Evolutionary conservation across 208 protist species (phyloP).

Genomic region (Leishmania amazonensis): DNA sequence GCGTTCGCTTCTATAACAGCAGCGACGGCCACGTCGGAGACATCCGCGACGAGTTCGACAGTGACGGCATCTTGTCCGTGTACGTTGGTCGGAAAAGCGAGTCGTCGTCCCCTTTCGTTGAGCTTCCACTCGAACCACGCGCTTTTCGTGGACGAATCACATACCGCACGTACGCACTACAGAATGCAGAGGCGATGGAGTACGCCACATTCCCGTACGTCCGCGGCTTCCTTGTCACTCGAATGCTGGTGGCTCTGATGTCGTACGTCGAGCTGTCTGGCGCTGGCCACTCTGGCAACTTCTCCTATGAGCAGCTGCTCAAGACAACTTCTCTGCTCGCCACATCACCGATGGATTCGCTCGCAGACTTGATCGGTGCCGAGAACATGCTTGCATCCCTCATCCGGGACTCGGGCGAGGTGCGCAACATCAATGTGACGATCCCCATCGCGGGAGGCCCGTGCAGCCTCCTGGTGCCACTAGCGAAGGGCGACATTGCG

Average conservation of each 20-base stretch:
- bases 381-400: constrained; percentile 50
- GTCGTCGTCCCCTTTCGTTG: constrained; percentile 72
- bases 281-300: constrained; percentile 4
- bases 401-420: constrained; percentile 38
- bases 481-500: constrained; percentile 46
- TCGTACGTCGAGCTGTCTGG: constrained; percentile 61
- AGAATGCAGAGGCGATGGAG: constrained; percentile 31
- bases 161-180: constrained; percentile 66
- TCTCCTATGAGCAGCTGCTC: constrained; percentile 56
- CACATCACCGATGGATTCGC: constrained; percentile 47
- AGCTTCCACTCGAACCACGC: constrained; percentile 71
- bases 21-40: constrained; percentile 77
- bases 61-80: constrained; percentile 80
- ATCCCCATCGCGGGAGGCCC: constrained; percentile 38
- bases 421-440: constrained; percentile 31
- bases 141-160: constrained; percentile 82
- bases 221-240: constrained; percentile 77
- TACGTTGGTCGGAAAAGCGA: constrained; percentile 90
- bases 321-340: constrained; percentile 42
- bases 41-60: constrained; percentile 85
- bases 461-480: constrained; percentile 8
- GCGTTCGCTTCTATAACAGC: constrained; percentile 89
- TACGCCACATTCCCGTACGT: constrained; percentile 74
- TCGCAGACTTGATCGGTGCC: constrained; percentile 39
- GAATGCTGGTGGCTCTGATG: constrained; percentile 85